These are phyloP conservation scores for Iodosphaeria phyllophila DNA, from an alignment of 2,329 filamentous ascomycete species.

Conservation along the genomic window DNA sequence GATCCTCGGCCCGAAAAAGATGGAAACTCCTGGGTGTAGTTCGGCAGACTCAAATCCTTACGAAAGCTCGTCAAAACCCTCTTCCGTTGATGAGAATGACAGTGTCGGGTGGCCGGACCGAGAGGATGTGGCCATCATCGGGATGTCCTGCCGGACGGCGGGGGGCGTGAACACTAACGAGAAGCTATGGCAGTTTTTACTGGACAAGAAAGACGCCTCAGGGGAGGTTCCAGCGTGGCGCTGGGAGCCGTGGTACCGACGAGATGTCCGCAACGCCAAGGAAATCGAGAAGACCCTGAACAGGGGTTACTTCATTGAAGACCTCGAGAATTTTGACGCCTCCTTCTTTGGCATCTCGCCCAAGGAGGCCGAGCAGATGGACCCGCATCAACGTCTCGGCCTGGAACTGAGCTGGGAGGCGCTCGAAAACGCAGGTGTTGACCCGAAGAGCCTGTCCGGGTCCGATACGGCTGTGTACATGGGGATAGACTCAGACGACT, in stretches of 20 bases:
- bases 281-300: slow-evolving; percentile 6
- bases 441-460: slow-evolving; percentile 23
- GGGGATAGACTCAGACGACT: slow-evolving; percentile 17
- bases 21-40: too few relatives aligned
- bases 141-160: slow-evolving; percentile 6
- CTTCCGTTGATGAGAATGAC: too few relatives aligned
- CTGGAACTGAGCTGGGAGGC: slow-evolving; percentile 24
- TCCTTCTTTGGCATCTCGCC: slow-evolving; percentile 10
- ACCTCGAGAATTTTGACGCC: slow-evolving; percentile 8
- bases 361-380: slow-evolving; percentile 9
- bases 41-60: too few relatives aligned
- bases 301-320: slow-evolving; percentile 4
- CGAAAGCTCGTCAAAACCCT: too few relatives aligned
- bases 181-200: slow-evolving; percentile 5
- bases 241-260: slow-evolving; percentile 6
- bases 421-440: slow-evolving; percentile 43
- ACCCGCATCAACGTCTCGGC: slow-evolving; percentile 8
- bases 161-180: slow-evolving; percentile 5
- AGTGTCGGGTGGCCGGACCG: too few relatives aligned
- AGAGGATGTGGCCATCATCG: slow-evolving; percentile 6
- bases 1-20: too few relatives aligned
- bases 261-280: slow-evolving; percentile 5
- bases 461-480: slow-evolving; percentile 13
- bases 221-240: slow-evolving; percentile 5
- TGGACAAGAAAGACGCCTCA: slow-evolving; percentile 6